A percentile compares a stretch with the other conserved stretches of the same genome.
These are phyloP conservation scores for Elymus sibiricus DNA, from an alignment of 176 grass and related monocot species.

Conservation along the genomic window DNA sequence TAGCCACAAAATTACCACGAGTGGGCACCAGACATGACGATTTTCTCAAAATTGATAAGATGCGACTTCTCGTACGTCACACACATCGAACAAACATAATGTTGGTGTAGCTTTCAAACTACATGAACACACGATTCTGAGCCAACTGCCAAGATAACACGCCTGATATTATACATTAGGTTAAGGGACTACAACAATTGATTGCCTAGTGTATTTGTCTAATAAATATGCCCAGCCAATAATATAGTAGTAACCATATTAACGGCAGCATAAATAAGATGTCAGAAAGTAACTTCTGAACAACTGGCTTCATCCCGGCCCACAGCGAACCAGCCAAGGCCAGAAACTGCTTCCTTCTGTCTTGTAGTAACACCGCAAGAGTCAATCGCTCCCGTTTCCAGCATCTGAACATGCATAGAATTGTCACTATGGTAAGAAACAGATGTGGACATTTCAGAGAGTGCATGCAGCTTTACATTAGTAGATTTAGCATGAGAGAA, in stretches of 20 bases:
- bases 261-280: neutral
- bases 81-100: neutral
- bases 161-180: constrained; percentile 25
- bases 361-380: neutral
- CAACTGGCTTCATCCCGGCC: constrained; percentile 1
- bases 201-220: neutral
- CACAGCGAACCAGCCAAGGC: neutral
- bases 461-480: neutral
- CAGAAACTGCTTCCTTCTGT: constrained; percentile 40
- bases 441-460: neutral
- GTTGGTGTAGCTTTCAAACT: neutral
- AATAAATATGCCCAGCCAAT: neutral
- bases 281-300: constrained; percentile 21
- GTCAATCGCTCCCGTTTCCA: constrained; percentile 26
- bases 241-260: neutral
- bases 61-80: neutral
- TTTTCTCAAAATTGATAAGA: neutral
- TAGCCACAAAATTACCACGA: too few species aligned
- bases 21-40: too few species aligned
- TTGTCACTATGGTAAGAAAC: neutral
- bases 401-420: constrained; percentile 35
- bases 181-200: neutral
- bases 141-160: neutral
- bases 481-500: neutral
- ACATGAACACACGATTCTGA: neutral